Evolutionary conservation across 352 stramenopile species (phyloP).

Genomic region (Blastocystis hominis): DNA sequence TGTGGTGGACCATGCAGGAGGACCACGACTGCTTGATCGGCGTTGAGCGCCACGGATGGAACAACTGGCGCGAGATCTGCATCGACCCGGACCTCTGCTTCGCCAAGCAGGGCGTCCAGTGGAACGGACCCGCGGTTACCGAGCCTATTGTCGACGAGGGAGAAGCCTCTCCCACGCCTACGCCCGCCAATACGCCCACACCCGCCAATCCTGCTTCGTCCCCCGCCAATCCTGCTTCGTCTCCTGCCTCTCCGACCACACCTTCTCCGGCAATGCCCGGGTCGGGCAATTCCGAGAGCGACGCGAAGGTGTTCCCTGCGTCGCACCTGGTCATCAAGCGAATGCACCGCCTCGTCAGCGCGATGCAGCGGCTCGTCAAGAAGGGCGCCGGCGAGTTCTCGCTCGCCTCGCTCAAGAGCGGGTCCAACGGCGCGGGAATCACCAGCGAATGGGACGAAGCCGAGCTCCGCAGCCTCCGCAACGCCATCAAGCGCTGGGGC

Average conservation of each 20-base stretch:
- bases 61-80: conserved; percentile 46
- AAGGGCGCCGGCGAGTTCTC: not conserved
- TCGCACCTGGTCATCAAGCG: conserved; percentile 5
- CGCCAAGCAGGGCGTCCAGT: not conserved
- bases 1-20: conserved; percentile 47
- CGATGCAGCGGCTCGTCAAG: not conserved
- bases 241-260: not conserved
- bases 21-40: conserved; percentile 27
- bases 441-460: conserved; percentile 23
- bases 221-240: not conserved
- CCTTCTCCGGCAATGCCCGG: not conserved
- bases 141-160: not conserved
- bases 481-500: conserved; percentile 31
- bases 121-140: not conserved
- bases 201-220: not conserved
- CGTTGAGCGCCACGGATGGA: conserved; percentile 17
- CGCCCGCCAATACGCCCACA: not conserved
- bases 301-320: conserved; percentile 26
- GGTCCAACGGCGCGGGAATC: not conserved
- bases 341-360: not conserved
- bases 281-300: not conserved
- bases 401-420: not conserved
- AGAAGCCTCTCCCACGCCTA: not conserved
- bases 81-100: conserved; percentile 21
- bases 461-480: not conserved